Evolutionary conservation across 345 rosid genomes (phyloP).

Genomic region (Bruguiera gymnorhiza): DNA sequence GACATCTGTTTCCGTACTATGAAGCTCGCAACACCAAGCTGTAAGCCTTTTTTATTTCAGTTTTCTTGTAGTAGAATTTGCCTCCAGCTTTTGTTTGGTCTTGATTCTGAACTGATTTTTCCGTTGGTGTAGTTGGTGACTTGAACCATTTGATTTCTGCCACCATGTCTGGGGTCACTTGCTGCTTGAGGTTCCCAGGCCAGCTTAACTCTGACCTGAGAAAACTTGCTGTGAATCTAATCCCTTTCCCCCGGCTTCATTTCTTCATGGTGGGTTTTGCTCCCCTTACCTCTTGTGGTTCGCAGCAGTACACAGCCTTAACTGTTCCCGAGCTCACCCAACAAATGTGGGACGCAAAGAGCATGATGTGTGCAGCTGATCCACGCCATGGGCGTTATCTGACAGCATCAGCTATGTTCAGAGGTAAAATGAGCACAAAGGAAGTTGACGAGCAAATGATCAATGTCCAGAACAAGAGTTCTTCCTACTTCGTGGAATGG

Average conservation of each 20-base stretch:
- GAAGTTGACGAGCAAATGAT: slow-evolving; percentile 62
- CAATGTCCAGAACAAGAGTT: slow-evolving; percentile 69
- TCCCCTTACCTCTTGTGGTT: slow-evolving; percentile 48
- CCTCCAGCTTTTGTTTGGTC: neutral
- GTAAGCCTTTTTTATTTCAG: slow-evolving; percentile 27
- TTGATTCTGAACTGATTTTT: neutral
- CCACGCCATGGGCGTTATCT: slow-evolving; percentile 39
- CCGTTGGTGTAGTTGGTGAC: slow-evolving; percentile 49
- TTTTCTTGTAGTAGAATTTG: neutral
- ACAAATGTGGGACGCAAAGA: slow-evolving; percentile 25
- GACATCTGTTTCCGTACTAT: slow-evolving; percentile 66
- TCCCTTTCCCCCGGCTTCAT: slow-evolving; percentile 54
- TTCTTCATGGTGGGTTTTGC: slow-evolving; percentile 62
- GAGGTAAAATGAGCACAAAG: slow-evolving; percentile 52
- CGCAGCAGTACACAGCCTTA: slow-evolving; percentile 45
- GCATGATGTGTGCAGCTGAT: slow-evolving; percentile 24
- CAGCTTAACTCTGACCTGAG: slow-evolving; percentile 70
- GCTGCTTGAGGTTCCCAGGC: slow-evolving; percentile 72
- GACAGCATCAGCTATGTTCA: slow-evolving; percentile 52
- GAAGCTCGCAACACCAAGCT: slow-evolving; percentile 59
- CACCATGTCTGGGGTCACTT: slow-evolving; percentile 74
- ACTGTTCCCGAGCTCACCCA: slow-evolving; percentile 51
- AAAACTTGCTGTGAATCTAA: slow-evolving; percentile 61
- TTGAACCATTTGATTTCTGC: slow-evolving; percentile 67
- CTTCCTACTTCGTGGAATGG: slow-evolving; percentile 67